Evolutionary conservation across 2,329 filamentous ascomycete species (phyloP), one percentile per base, ranked within the genome.

Genomic region (Neofusicoccum cordaticola): DNA sequence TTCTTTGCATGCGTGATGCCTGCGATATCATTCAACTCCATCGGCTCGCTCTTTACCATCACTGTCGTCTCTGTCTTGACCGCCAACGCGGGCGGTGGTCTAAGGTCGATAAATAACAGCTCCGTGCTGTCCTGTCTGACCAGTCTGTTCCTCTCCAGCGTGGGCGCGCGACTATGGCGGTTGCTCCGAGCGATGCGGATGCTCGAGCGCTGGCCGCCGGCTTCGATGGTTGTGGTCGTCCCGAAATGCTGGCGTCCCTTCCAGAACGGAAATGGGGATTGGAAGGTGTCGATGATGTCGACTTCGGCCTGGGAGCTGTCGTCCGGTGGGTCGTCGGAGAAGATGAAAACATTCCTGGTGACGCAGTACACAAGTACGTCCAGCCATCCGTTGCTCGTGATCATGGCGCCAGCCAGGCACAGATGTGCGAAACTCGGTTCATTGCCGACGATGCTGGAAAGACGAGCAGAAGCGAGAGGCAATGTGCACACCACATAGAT

Each of bases 401-500:
- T 85, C 69, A 87, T 77, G 4, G 83, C 80, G 37, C 84, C 85
- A 0, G 83, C 80, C 19, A 83, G 75, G 69, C 81, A 84, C 61
- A 85, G 80, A 66, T 82, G 81, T 15, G 78, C 77, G 2, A 75
- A 71, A 19, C 78, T 78, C 15, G 78, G 77, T 1, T 64, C 56
- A 9, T 78, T 75, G 0, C 85, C 84, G 0, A 84, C 82, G 84
- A 90, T 88, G 19, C 82, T 83, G 15, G 84, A 83, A 70, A 90
- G 87, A 66, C 88, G 84, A 13, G 87, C 86, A 0, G 85, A 81
- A 4, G 88, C 87, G 0, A 91, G 79, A 0, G 89, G 89, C 0
- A 88, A 80, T 0, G 88, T 91, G 71, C 88, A 89, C n/a, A 89
- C 69, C 6, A 90, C 82, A 72, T 91, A 91, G 67, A 90, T 87